Base-by-base conservation (phyloP, 345 rosid species). In the Gossypium turneri region DNA sequence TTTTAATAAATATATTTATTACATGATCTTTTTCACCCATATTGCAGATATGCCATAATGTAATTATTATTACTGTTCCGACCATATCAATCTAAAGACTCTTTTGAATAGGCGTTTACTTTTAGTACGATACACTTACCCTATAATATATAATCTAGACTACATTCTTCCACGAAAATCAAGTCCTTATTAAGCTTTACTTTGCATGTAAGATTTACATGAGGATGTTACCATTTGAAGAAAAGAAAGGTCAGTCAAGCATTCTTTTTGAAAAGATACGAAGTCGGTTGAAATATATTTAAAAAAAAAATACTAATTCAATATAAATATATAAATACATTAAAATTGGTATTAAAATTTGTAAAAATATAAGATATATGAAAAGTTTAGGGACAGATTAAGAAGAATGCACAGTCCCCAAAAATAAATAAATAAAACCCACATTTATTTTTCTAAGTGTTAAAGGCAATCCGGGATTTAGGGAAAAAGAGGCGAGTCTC, bases 381-480 rank as follows among this genome's bases (percentile, higher is more conserved):
- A 19, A 56, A 58, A 17, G 48, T 34, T 4, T 20, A 52, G 64
- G 59, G 75, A 74, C 79, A 78, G 55, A 66, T 44, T 43, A 76
- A 79, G 77, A 83, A 79, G 79, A 75, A 66, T 76, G 81, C 84
- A 82, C 85, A 78, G 70, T 83, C 75, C 70, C 77, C 82, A 41
- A 56, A 67, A 74, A 71, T 77, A 78, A 50, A 61, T 34, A 34
- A 34, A 34, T 34, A 34, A 73, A 78, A 77, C 65, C 55, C 12
- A 66, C 52, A 41, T 2, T 50, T 24, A 43, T 75, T 77, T 57
- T 24, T 51, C 20, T 20, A 44, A 70, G 81, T 81, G 79, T 81
- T 72, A 76, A 80, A 76, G 83, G 81, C 70, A 72, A 73, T 73
- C 90, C 94, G 79, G 90, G 81, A 86, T 92, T 87, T 74, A 84